A percentile compares a stretch with the other conserved stretches of the same genome.
Conservation (phyloP, 108 stramenopile species). For the Parmales sp. region DNA sequence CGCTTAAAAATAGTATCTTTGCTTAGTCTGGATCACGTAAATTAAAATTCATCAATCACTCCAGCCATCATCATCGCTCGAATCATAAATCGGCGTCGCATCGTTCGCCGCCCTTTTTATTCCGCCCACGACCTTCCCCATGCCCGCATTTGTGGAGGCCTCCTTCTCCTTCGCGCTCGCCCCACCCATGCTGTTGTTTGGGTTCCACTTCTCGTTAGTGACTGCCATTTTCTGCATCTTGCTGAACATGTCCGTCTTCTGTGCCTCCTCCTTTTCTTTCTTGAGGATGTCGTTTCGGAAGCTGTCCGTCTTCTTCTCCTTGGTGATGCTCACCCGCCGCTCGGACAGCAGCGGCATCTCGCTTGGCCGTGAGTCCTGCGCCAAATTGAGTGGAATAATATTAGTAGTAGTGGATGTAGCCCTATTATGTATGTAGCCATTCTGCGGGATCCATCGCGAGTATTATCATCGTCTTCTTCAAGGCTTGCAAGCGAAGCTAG, state of each 20-base stretch:
- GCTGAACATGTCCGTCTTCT: not conserved
- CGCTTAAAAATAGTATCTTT: too few species aligned
- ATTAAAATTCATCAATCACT: too few species aligned
- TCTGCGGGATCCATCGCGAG: too few species aligned
- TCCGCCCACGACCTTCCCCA: too few species aligned
- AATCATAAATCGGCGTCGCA: not conserved
- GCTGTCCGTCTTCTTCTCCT: not conserved
- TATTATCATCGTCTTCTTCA: too few species aligned
- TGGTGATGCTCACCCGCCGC: not conserved
- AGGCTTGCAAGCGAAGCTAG: too few species aligned
- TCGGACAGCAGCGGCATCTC: not conserved
- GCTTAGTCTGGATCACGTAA: too few species aligned
- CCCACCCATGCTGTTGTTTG: not conserved
- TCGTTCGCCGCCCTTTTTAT: not conserved
- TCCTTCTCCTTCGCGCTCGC: too few species aligned
- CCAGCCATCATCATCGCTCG: not conserved
- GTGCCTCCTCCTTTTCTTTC: not conserved
- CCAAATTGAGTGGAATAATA: too few species aligned
- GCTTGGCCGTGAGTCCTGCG: too few species aligned
- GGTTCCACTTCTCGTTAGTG: not conserved
- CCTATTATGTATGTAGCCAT: not conserved
- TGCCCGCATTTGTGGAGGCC: too few species aligned
- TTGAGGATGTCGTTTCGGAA: not conserved
- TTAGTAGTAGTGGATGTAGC: not conserved
- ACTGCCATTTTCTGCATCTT: conserved; percentile 8